Evolutionary conservation across 2,329 filamentous ascomycete species (phyloP).

Genomic region (Lecanicillium sp.): DNA sequence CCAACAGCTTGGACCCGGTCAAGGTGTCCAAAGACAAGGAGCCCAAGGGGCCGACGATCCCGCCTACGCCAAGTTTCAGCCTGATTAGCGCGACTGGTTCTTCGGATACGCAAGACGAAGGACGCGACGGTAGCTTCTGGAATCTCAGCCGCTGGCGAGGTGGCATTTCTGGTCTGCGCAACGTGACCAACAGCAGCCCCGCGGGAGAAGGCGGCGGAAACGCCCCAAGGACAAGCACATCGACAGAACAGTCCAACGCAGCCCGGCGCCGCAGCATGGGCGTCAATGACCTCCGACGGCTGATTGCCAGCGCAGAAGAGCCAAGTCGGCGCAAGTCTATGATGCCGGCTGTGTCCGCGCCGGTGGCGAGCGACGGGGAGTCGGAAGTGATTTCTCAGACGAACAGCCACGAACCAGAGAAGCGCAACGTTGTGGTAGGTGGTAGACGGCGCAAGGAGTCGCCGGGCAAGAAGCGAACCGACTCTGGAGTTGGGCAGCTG

Average conservation of each 20-base stretch:
- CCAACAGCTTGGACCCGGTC: background rate
- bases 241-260: constrained; percentile 28
- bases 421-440: background rate
- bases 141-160: constrained; percentile 49
- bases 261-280: constrained; percentile 27
- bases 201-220: constrained; percentile 18
- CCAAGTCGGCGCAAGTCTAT: constrained; percentile 26
- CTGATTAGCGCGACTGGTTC: constrained; percentile 32
- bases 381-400: constrained; percentile 17
- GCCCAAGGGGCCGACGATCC: constrained; percentile 27
- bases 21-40: constrained; percentile 20
- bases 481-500: constrained; percentile 29
- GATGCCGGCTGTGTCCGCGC: constrained; percentile 19
- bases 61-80: constrained; percentile 52
- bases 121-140: constrained; percentile 47
- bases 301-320: constrained; percentile 21
- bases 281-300: constrained; percentile 22
- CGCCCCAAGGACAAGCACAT: constrained; percentile 21
- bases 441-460: constrained; percentile 15
- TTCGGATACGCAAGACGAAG: constrained; percentile 35
- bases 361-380: constrained; percentile 19
- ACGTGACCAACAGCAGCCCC: constrained; percentile 22
- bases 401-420: constrained; percentile 15
- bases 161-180: constrained; percentile 30
- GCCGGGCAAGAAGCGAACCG: constrained; percentile 26